Percentiles rank a stretch among this genome's conserved stretches.
These are phyloP conservation scores for Trichoderma polysporum DNA, from an alignment of 2,329 filamentous ascomycete genomes.

Conservation along the genomic window DNA sequence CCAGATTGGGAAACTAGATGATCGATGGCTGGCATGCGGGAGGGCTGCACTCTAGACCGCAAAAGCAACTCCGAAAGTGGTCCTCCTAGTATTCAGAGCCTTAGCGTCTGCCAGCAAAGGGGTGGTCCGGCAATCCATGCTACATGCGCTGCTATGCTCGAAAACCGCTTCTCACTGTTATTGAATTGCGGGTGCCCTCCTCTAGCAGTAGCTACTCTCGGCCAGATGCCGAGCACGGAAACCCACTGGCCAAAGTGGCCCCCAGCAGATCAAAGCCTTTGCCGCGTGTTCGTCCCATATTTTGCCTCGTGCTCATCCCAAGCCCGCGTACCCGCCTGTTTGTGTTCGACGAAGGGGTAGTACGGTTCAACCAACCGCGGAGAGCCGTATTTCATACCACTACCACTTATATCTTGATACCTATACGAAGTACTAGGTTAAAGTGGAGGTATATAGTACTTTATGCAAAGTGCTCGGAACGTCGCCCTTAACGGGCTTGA, in stretches of 20 bases:
- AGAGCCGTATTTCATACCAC: not conserved
- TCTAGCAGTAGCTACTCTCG: not conserved
- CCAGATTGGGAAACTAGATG: not conserved
- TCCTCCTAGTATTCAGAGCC: not conserved
- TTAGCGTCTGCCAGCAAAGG: not conserved
- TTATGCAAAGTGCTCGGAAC: not conserved
- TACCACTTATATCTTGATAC: not conserved
- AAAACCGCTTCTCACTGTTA: too few species aligned
- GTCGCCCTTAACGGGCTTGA: not conserved
- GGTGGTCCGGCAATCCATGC: not conserved
- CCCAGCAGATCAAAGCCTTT: not conserved
- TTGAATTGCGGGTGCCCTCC: not conserved
- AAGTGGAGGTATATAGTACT: not conserved
- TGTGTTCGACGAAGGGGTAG: not conserved
- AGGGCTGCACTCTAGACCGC: not conserved
- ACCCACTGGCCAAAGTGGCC: not conserved
- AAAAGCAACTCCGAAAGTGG: not conserved
- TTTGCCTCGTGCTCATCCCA: not conserved
- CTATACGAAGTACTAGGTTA: too few species aligned
- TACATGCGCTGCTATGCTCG: too few species aligned
- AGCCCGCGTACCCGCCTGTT: not conserved
- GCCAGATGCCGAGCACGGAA: conserved; percentile 11
- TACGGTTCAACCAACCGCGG: not conserved
- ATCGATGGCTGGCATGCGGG: not conserved
- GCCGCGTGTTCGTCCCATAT: not conserved